Base-by-base conservation (phyloP, 2,329 filamentous ascomycete species). In the Fusarium cyanostomum region DNA sequence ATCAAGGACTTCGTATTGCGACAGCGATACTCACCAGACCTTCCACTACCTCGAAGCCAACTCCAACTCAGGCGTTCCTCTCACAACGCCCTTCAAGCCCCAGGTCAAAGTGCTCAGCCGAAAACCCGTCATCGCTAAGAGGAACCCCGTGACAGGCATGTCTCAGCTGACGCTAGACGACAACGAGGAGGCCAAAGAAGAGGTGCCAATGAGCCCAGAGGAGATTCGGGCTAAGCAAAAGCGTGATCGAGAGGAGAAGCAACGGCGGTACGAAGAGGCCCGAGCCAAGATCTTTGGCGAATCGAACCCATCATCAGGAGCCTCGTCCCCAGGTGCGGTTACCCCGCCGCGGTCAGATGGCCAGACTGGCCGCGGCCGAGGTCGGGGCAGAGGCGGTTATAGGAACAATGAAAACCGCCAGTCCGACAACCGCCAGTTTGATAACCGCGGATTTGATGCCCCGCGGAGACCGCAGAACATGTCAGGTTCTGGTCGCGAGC, bases 211-310 rank as follows among this genome's bases (percentile, higher is more conserved):
- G 38, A 90, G 87, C 0, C 85, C 89, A 4, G 91, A 94, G 69
- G 90, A 97, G 79, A 85, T 93, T 30, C 88, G 91, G 61, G 86
- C 88, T 21, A 90, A 90, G 72, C 91, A 94, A 50, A 87, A 92
- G 73, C 84, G 86, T 44, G 92, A 96, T 69, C 86, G 88, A 9
- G 93, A 96, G 72, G 93, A 96, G 79, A 97, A 95, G 80, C 91
- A 96, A 79, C 88, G 88, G 54, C 90, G 91, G 59, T 97, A 97
- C 74, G 91, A 96, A 60, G 93, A 97, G 79, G 92, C 89, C 7
- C 85, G 94, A 27, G 92, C 94, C 69, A 90, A 93, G 74, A 89
- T 97, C 52, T 94, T 97, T 75, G 93, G 93, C 16, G 87, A 86
- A 30, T 79, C 80, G 9, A 80, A 76, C 30, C 76, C 80, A 9